Percentiles rank a stretch among this genome's conserved stretches.
Evolutionary conservation across 2,329 filamentous ascomycete genomes (phyloP).

Genomic region (Pestalotiopsis sp.): DNA sequence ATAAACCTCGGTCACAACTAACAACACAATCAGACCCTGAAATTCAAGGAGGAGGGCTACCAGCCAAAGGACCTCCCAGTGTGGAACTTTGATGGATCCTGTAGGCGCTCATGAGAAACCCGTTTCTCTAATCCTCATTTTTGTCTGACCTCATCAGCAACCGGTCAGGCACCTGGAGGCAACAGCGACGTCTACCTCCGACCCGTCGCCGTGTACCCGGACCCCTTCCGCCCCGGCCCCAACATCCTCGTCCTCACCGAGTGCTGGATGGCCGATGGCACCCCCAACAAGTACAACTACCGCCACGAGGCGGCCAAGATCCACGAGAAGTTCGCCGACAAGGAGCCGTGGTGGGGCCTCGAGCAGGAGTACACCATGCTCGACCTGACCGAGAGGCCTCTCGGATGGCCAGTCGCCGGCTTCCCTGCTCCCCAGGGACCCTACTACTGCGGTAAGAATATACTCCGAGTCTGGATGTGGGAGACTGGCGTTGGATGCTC

Average conservation of each 20-base stretch:
- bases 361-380: conserved; percentile 98
- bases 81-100: conserved; percentile 74
- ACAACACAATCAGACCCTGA: conserved; percentile 46
- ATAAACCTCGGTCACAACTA: not conserved
- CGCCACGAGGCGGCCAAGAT: conserved; percentile 88
- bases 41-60: conserved; percentile 43
- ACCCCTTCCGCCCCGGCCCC: conserved; percentile 86
- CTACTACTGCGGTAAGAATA: conserved; percentile 76
- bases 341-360: conserved; percentile 95
- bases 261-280: conserved; percentile 92
- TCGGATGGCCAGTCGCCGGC: conserved; percentile 77
- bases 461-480: too few relatives aligned
- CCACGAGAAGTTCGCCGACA: conserved; percentile 82
- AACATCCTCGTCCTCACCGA: conserved; percentile 95
- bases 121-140: too few relatives aligned
- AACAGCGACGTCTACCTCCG: conserved; percentile 96
- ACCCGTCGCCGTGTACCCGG: conserved; percentile 85
- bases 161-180: conserved; percentile 87
- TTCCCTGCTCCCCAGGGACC: conserved; percentile 92
- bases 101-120: too few relatives aligned
- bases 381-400: conserved; percentile 83
- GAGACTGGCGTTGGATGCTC: too few relatives aligned
- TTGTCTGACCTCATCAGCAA: conserved; percentile 44
- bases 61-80: conserved; percentile 55
- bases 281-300: conserved; percentile 98